Conservation (phyloP, 495 filamentous ascomycete genomes). For the Neurospora cerealis region DNA sequence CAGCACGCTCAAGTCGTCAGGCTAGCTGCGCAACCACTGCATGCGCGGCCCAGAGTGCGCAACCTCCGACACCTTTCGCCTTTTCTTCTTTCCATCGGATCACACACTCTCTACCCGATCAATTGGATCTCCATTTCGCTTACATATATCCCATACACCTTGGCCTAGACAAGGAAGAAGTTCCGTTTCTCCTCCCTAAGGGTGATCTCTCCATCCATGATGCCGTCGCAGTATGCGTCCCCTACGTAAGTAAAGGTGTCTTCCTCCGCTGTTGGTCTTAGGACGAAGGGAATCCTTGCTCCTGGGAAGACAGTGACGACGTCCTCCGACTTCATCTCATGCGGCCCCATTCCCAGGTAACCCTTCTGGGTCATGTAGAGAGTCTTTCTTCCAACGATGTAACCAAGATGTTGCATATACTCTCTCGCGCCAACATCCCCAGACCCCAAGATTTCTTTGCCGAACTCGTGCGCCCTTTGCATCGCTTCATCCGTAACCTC, state of each 20-base stretch:
- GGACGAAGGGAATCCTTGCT: conserved; percentile 1
- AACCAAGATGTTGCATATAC: too few species aligned
- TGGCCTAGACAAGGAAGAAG: not conserved
- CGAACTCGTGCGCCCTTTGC: too few species aligned
- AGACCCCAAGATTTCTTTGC: too few species aligned
- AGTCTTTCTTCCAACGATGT: not conserved
- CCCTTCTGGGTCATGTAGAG: conserved; percentile 6
- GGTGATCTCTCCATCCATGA: conserved; percentile 11
- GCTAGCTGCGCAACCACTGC: conserved; percentile 88
- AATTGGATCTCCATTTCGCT: too few species aligned
- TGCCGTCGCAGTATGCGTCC: conserved; percentile 10
- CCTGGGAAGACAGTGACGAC: conserved; percentile 4
- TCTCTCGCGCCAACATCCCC: too few species aligned
- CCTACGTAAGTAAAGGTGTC: not conserved
- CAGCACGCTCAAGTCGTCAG: conserved; percentile 64
- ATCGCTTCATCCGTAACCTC: too few species aligned
- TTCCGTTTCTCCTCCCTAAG: not conserved
- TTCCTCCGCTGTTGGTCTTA: not conserved
- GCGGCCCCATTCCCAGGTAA: conserved; percentile 2
- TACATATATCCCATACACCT: too few species aligned
- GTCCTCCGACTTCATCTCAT: not conserved
- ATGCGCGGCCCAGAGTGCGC: conserved; percentile 83
- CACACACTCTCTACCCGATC: too few species aligned
- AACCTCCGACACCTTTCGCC: conserved; percentile 63
- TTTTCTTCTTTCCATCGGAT: too few species aligned